Evolutionary conservation across 352 stramenopile species (phyloP).

Genomic region (Hyaloperonospora brassicae): DNA sequence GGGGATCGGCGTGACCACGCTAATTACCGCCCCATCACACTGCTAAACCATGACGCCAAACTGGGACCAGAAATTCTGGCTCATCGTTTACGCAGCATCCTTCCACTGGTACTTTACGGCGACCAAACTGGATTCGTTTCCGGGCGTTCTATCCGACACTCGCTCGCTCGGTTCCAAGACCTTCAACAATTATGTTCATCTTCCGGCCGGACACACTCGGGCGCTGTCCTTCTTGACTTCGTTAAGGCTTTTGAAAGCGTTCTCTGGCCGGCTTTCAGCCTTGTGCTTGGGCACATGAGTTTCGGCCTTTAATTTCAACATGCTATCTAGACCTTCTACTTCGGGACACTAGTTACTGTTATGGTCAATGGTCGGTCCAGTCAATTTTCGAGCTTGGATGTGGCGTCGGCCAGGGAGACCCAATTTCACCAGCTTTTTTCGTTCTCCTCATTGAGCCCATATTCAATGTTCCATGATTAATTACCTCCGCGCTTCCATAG

Average conservation of each 20-base stretch:
- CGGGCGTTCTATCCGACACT: conserved; percentile 10
- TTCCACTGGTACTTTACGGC: neutral
- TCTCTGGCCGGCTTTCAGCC: conserved; percentile 8
- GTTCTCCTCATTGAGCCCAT: conserved; percentile 20
- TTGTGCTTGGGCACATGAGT: neutral
- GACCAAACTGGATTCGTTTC: neutral
- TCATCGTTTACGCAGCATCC: neutral
- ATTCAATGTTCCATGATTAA: conserved; percentile 8
- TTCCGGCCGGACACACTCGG: neutral
- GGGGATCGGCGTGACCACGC: neutral
- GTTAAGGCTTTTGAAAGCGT: conserved; percentile 19
- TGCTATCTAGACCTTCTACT: conserved; percentile 13
- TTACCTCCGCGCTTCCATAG: neutral
- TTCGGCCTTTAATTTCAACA: conserved; percentile 6
- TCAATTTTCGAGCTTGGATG: conserved; percentile 13
- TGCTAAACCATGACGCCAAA: conserved; percentile 1
- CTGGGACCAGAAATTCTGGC: neutral
- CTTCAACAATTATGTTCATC: conserved; percentile 4
- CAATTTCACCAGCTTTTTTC: conserved; percentile 18
- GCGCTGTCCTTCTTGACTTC: conserved; percentile 13
- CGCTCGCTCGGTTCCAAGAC: conserved; percentile 11
- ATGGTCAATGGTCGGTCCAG: conserved; percentile 8
- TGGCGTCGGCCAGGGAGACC: conserved; percentile 16
- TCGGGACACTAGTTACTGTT: conserved; percentile 5
- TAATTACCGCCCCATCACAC: neutral